phyloP scores from a whole-genome alignment of 495 filamentous ascomycete species.

The Neurospora terricola region DNA sequence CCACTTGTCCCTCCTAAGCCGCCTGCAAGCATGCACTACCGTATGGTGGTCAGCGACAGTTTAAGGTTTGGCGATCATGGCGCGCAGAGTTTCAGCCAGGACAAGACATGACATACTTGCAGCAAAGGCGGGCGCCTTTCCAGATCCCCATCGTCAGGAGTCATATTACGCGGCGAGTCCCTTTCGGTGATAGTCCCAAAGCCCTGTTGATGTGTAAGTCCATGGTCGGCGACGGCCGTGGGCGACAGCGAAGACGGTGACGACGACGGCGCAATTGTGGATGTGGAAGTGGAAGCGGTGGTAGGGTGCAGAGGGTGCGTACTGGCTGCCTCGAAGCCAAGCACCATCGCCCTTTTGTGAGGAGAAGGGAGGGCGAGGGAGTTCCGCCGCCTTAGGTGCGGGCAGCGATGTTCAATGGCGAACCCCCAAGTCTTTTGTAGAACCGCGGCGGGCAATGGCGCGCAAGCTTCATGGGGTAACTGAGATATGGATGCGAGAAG shows the following conservation, averaged over 20 bases:
- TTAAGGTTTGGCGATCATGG: neutral
- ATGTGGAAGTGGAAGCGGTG: conserved; percentile 1
- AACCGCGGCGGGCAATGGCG: neutral
- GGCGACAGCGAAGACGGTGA: conserved; percentile 4
- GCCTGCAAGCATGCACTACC: conserved; percentile 87
- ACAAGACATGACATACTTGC: conserved; percentile 25
- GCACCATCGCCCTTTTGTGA: conserved; percentile 18
- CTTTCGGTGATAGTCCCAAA: conserved; percentile 13
- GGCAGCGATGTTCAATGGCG: conserved; percentile 1
- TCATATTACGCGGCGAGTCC: conserved; percentile 29
- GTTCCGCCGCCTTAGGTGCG: conserved; percentile 17
- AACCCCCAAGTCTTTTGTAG: neutral
- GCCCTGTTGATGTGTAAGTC: conserved; percentile 22
- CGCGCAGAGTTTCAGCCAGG: neutral
- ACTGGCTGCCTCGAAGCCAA: conserved; percentile 19
- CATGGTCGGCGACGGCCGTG: conserved; percentile 25
- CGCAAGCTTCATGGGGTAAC: neutral
- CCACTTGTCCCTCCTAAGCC: conserved; percentile 84
- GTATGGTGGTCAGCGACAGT: conserved; percentile 10
- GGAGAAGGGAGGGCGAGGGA: conserved; percentile 3
- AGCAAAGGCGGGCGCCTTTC: conserved; percentile 36
- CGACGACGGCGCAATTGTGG: conserved; percentile 7
- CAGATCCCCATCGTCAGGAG: conserved; percentile 29
- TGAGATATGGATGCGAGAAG: neutral
- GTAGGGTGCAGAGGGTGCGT: conserved; percentile 3